phyloP scores from a whole-genome alignment of 2,329 filamentous ascomycete genomes.

The Diaporthe aspalathi region DNA sequence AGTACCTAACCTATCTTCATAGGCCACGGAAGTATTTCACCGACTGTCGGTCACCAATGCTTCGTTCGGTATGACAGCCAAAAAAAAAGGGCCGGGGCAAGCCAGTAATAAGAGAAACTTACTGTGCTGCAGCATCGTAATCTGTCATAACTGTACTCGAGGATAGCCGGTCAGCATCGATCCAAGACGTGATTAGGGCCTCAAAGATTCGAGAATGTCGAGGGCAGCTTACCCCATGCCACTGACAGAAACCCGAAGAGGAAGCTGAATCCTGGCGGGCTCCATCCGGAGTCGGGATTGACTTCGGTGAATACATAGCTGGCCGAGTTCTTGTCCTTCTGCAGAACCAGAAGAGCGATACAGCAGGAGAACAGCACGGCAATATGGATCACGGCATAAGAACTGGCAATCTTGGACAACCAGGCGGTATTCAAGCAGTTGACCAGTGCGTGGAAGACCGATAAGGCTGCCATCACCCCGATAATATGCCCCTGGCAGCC shows the following conservation, averaged over 20 bases:
- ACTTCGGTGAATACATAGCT: constrained; percentile 65
- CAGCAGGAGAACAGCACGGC: constrained; percentile 60
- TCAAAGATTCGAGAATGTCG: fast-evolving
- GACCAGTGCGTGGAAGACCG: constrained; percentile 59
- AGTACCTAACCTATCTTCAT: not conserved
- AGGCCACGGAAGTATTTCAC: too few species aligned
- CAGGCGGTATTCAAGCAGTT: constrained; percentile 66
- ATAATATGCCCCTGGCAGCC: constrained; percentile 53
- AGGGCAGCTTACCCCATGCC: constrained; percentile 57
- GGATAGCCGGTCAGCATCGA: not conserved
- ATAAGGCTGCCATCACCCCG: constrained; percentile 65
- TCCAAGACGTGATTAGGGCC: too few species aligned
- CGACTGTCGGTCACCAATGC: too few species aligned
- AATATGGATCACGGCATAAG: constrained; percentile 66
- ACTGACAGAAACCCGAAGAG: constrained; percentile 67
- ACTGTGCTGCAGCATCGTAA: constrained; percentile 40
- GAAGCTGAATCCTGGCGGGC: constrained; percentile 63
- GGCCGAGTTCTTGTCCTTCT: constrained; percentile 61
- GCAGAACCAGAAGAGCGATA: constrained; percentile 61
- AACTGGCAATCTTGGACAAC: constrained; percentile 67
- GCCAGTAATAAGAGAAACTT: not conserved
- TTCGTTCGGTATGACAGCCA: too few species aligned
- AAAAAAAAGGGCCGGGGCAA: too few species aligned
- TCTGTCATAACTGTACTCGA: constrained; percentile 33
- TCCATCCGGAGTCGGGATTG: constrained; percentile 61